Evolutionary conservation across 345 rosid genomes (phyloP).

Genomic region (Passiflora organensis): DNA sequence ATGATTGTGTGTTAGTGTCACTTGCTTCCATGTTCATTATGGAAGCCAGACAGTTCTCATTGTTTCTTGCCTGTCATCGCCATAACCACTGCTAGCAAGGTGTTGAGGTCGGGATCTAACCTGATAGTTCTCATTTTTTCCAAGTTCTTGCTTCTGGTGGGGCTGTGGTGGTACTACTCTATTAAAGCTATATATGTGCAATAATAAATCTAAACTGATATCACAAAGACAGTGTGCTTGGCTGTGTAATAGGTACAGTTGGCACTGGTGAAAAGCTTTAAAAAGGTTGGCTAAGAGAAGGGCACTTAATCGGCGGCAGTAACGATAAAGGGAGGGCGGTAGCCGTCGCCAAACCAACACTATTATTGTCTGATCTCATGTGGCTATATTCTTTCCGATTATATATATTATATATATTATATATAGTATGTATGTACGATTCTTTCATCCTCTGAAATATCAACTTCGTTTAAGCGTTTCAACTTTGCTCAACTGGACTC

Average conservation of each 20-base stretch:
- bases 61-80: too few relatives aligned
- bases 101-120: too few relatives aligned
- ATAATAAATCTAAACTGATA: conserved; percentile 35
- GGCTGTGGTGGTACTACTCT: too few relatives aligned
- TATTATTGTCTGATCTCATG: conserved; percentile 39
- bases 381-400: conserved; percentile 25
- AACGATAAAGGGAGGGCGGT: conserved; percentile 17
- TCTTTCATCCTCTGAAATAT: conserved; percentile 47
- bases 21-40: too few relatives aligned
- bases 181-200: too few relatives aligned
- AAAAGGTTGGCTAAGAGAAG: conserved; percentile 22
- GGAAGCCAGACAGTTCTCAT: too few relatives aligned
- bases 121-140: too few relatives aligned
- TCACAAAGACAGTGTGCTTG: conserved; percentile 57
- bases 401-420: background rate
- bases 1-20: too few relatives aligned
- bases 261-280: conserved; percentile 31
- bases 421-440: conserved; percentile 17
- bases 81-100: too few relatives aligned
- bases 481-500: too few relatives aligned
- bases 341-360: conserved; percentile 48
- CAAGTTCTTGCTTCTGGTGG: too few relatives aligned
- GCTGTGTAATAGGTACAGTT: conserved; percentile 53
- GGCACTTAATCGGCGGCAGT: conserved; percentile 26
- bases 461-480: too few relatives aligned